A percentile compares a stretch with the other conserved stretches of the same genome.
Evolutionary conservation across 2,329 filamentous ascomycete genomes (phyloP).

Genomic region (Teratosphaeria nubilosa): DNA sequence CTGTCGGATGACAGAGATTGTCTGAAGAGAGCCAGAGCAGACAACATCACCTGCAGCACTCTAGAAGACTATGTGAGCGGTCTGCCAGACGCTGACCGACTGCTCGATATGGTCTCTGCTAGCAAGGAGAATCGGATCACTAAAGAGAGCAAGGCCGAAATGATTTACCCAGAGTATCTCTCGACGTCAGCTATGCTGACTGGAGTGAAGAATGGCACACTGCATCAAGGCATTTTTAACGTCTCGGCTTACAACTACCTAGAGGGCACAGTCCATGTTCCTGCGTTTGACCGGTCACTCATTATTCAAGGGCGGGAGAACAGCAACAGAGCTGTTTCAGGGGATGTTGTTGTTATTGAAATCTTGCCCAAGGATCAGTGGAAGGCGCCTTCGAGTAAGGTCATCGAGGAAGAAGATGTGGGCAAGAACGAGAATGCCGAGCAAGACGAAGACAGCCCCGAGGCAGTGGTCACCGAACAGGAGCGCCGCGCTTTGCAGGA

Average conservation of each 20-base stretch:
- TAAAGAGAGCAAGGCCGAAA: conserved; percentile 55
- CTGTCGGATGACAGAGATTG: conserved; percentile 89
- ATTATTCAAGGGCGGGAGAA: conserved; percentile 86
- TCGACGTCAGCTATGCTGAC: conserved; percentile 90
- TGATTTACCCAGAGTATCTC: conserved; percentile 83
- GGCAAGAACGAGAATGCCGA: conserved; percentile 93
- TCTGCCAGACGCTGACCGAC: conserved; percentile 70
- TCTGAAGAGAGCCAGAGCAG: conserved; percentile 66
- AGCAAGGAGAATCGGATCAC: conserved; percentile 57
- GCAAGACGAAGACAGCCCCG: conserved; percentile 61
- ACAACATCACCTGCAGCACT: conserved; percentile 60
- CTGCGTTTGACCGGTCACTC: conserved; percentile 80
- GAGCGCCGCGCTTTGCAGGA: conserved; percentile 83
- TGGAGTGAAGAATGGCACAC: conserved; percentile 72
- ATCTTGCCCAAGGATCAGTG: conserved; percentile 89
- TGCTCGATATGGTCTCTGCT: conserved; percentile 89
- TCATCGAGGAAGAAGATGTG: conserved; percentile 85
- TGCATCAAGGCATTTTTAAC: conserved; percentile 93
- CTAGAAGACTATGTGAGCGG: conserved; percentile 66
- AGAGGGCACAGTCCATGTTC: conserved; percentile 82
- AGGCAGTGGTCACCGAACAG: conserved; percentile 72
- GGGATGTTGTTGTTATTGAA: conserved; percentile 87
- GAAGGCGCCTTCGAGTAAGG: conserved; percentile 91
- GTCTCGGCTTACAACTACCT: conserved; percentile 97
- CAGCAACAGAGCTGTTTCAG: conserved; percentile 87